Conservation (phyloP, 2,329 filamentous ascomycete species). For the Emergomyces orientalis region DNA sequence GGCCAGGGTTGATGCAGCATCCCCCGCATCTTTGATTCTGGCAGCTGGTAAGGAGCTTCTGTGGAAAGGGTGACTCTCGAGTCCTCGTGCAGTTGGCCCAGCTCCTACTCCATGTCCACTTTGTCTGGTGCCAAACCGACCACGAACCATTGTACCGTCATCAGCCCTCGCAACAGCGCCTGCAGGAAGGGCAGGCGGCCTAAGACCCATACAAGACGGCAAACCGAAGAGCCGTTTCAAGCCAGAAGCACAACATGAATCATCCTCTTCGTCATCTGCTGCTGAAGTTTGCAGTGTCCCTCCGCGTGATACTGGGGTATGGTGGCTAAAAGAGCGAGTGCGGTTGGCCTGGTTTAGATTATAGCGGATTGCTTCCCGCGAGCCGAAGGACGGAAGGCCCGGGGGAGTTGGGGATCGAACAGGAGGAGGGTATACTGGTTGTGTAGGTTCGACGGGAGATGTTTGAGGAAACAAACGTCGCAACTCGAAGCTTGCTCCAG, state of each 20-base stretch:
- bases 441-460: conserved; percentile 24
- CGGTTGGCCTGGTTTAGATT: conserved; percentile 2
- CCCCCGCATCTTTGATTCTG: conserved; percentile 6
- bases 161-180: conserved; percentile 29
- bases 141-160: conserved; percentile 35
- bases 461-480: conserved; percentile 19
- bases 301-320: conserved; percentile 8
- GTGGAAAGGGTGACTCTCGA: conserved; percentile 31
- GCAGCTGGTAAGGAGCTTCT: conserved; percentile 22
- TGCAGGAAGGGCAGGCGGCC: conserved; percentile 13
- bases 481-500: conserved; percentile 16
- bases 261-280: conserved; percentile 6
- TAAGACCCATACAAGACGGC: conserved; percentile 14
- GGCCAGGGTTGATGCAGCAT: neutral
- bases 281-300: neutral
- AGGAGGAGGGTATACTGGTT: conserved; percentile 32
- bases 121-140: conserved; percentile 32
- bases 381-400: conserved; percentile 37
- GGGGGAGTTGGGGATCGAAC: conserved; percentile 34
- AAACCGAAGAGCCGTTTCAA: conserved; percentile 26
- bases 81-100: conserved; percentile 16
- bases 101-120: conserved; percentile 33
- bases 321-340: neutral
- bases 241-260: conserved; percentile 10
- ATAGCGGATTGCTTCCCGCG: conserved; percentile 30